Percentiles rank a stretch among this genome's conserved stretches.
These are phyloP conservation scores for Setomelanomma holmii DNA, from an alignment of 2,329 filamentous ascomycete genomes.

Conservation along the genomic window DNA sequence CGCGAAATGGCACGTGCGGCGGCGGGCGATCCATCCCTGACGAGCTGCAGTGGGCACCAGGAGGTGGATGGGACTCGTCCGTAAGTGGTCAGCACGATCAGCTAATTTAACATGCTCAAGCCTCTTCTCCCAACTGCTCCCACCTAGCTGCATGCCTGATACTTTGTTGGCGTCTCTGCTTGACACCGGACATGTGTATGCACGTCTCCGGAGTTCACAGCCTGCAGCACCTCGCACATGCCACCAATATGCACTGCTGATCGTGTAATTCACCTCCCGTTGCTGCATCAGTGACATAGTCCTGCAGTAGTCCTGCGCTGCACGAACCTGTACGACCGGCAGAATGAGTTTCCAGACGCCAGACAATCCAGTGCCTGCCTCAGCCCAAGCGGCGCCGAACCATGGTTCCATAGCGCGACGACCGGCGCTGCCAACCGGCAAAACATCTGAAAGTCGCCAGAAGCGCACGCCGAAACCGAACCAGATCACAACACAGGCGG, in stretches of 20 bases:
- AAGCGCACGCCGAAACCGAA: slow-evolving; percentile 45
- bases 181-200: not conserved
- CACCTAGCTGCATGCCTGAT: not conserved
- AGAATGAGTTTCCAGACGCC: slow-evolving; percentile 21
- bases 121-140: not conserved
- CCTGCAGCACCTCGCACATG: not conserved
- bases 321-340: slow-evolving; percentile 5
- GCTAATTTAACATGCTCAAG: not conserved
- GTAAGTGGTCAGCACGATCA: not conserved
- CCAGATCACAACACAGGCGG: slow-evolving; percentile 45
- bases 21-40: not conserved
- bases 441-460: slow-evolving; percentile 19
- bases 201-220: no score
- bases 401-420: slow-evolving; percentile 27
- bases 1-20: not conserved
- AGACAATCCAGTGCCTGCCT: not conserved
- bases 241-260: not conserved
- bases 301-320: not conserved
- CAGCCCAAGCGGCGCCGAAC: slow-evolving; percentile 16
- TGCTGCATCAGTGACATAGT: not conserved
- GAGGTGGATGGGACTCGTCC: not conserved
- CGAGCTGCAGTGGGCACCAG: no score
- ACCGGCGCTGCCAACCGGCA: slow-evolving; percentile 31
- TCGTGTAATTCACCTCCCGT: not conserved
- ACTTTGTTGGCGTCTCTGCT: not conserved